Base-by-base conservation (phyloP, 1,284 basidiomycete species). In the Ceratobasidium sp. region DNA sequence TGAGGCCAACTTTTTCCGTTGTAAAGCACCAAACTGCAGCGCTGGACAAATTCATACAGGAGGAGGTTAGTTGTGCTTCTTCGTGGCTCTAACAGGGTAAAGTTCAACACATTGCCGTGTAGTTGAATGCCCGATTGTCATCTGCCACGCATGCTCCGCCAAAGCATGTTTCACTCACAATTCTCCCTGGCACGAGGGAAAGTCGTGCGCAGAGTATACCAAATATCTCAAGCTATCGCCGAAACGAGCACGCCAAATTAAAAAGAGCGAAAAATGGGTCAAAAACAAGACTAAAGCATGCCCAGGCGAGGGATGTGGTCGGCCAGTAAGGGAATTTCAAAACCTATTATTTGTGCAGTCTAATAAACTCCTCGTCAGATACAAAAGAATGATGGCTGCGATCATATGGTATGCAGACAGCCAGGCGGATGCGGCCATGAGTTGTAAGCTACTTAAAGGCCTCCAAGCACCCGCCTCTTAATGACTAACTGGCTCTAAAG, bases 201-300 rank as follows among this genome's bases (percentile, higher is more conserved):
- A 55, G 50, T 53, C 62, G 4, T 67, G 62, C 26, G 36, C 30
- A 14, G 28, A 67, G 43, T 67, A 39, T 32, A 67, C 62, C 32
- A 16, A 39, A 30, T 34, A 67, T 32, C 32, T 67, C 21, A 67
- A 67, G 10, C 8, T 36, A 21, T 41, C 45, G 5, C 62, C 62
- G 5, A 26, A 34, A 55, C 16, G 36, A n/a, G 55, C 23, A 16
- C 23, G 46, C 28, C 50, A 53, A 39, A 34, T 34, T 21, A 28
- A 67, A 41, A 43, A 67, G 50, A 67, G 62, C 50, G 62, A 67
- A 48, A 28, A 48, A 14, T 67, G 62, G 62, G 34, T 67, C 16
- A 67, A 55, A 16, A 30, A 23, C 21, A 36, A 67, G 18, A 53
- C 62, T n/a, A 67, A 67, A 30, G 4, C 5, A 12, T 67, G 62